These are phyloP conservation scores for Chrysopogon serrulatus DNA, from an alignment of 176 grass and related monocot genomes.

Conservation along the genomic window DNA sequence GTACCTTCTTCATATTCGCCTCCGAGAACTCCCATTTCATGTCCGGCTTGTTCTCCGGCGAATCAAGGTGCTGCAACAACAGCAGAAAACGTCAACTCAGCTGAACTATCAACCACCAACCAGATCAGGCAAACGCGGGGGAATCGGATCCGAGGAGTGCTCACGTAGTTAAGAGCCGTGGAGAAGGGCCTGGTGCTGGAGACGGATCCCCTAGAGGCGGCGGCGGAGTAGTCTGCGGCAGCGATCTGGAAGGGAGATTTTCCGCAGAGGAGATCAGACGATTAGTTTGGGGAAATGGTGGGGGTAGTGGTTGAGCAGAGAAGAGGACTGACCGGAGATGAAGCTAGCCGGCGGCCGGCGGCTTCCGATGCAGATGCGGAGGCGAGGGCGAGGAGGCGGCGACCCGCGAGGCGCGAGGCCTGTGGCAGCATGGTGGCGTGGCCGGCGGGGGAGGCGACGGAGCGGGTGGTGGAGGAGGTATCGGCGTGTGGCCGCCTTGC, in stretches of 20 bases:
- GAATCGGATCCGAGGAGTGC: conserved; percentile 30
- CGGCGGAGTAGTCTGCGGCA: conserved; percentile 8
- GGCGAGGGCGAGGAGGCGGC: conserved; percentile 51
- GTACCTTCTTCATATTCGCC: conserved; percentile 78
- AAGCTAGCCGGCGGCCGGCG: conserved; percentile 10
- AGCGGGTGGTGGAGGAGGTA: background rate
- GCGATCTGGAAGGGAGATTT: conserved; percentile 26
- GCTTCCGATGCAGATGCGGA: conserved; percentile 1
- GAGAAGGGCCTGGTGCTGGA: conserved; percentile 55
- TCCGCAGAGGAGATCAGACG: conserved; percentile 7
- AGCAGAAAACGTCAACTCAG: background rate
- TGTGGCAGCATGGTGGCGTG: conserved; percentile 44
- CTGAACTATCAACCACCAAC: background rate
- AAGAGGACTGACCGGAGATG: conserved; percentile 13
- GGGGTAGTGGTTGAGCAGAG: background rate
- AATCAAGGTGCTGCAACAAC: conserved; percentile 80
- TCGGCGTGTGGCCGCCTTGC: conserved; percentile 21
- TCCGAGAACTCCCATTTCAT: conserved; percentile 73
- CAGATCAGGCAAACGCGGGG: conserved; percentile 30
- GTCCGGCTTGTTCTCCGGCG: conserved; percentile 74
- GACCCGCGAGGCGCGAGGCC: conserved; percentile 55
- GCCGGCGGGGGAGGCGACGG: conserved; percentile 14
- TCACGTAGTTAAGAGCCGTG: conserved; percentile 85
- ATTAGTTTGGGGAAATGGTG: background rate
- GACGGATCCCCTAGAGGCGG: background rate